phyloP scores from a whole-genome alignment of 371 early-diverging fungal species.

The Apophysomyces elegans region DNA sequence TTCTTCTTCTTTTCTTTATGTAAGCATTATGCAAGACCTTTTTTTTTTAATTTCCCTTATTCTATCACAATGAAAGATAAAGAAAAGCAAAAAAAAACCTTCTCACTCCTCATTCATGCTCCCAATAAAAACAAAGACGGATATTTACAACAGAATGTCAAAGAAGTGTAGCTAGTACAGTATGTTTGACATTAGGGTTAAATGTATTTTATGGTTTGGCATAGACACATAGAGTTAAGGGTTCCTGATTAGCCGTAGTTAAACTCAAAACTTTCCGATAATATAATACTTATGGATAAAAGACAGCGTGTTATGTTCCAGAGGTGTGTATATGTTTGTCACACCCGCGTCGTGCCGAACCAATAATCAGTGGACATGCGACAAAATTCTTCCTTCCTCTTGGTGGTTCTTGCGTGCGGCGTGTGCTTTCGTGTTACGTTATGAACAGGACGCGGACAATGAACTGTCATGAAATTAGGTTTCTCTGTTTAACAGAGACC shows the following conservation, averaged over 20 bases:
- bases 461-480: neutral
- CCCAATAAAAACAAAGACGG: no score
- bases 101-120: no score
- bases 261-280: no score
- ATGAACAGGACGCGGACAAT: neutral
- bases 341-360: constrained; percentile 1
- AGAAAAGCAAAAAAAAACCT: neutral
- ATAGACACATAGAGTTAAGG: no score
- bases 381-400: neutral
- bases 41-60: neutral
- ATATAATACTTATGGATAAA: no score
- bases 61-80: neutral
- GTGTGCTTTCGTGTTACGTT: neutral
- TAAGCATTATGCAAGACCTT: neutral
- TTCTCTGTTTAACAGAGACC: neutral
- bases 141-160: neutral
- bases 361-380: neutral
- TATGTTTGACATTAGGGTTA: neutral
- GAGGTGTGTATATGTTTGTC: neutral
- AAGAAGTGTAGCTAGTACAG: neutral
- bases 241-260: no score
- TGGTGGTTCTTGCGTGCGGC: neutral
- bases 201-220: no score
- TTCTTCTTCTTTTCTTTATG: constrained; percentile 7
- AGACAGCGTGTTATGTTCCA: no score